Evolutionary conservation across 768 basidiomycete genomes (phyloP), one percentile per base, ranked within the genome.

Genomic region (Boletus huronensis): DNA sequence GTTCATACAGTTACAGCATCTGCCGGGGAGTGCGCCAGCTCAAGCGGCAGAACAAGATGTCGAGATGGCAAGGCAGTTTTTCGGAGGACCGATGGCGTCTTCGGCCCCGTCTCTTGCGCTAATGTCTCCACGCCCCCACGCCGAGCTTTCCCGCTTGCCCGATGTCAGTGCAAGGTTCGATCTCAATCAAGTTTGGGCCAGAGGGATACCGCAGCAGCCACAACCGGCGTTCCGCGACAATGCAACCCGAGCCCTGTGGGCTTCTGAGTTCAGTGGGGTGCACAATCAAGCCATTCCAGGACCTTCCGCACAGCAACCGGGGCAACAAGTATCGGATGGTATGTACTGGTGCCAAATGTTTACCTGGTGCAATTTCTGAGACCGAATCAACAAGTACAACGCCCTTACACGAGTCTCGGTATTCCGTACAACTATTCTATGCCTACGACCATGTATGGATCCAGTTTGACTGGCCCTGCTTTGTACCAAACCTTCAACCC

Each of bases 21-120:
- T 93, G 26, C 88, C 90, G 2, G 77, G 80, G 21, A 79, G 79
- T n/a, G 72, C 80, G 0, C 67, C 75, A 17, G 59, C 70, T 23
- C 74, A 74, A 48, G 75, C 81, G 32, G 81, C 75, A 55, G 82
- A 84, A 60, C 86, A 83, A 47, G 90, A 93, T 70, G 69, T 84
- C 44, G 80, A 82, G 14, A 79, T 90, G 58, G 90, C 90, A 26
- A 83, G 86, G 42, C 88, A 88, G 59, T 93, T 93, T 69, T 93
- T 93, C 64, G 80, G 85, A 55, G 67, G 73, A 2, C 72, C 76
- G 21, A 67, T 64, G 23, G 62, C 70, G 19, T 64, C 69, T 1
- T 60, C 68, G 28, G 66, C 60, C 10, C 74, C 74, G 14, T 69
- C 72, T 34, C 74, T 76, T 55, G 61, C 69, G 29, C 58, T 73